Evolutionary conservation across 345 rosid species (phyloP).

Genomic region (Eucalyptus cloeziana): DNA sequence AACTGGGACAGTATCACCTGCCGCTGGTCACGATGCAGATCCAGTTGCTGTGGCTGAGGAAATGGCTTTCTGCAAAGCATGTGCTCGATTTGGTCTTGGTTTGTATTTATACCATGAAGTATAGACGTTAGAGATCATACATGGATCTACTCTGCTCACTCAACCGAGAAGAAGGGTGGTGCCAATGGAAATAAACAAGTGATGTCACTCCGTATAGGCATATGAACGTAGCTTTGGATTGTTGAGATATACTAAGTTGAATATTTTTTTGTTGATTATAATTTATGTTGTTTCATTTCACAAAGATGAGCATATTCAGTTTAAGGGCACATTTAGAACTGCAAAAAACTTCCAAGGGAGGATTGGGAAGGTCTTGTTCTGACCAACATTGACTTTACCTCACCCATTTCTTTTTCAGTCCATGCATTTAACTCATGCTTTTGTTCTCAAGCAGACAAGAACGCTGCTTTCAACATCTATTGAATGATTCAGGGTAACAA

Average conservation of each 20-base stretch:
- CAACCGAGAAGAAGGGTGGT: background rate
- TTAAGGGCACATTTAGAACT: background rate
- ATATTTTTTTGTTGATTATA: background rate
- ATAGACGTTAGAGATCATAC: conserved; percentile 2
- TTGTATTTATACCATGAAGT: conserved; percentile 77
- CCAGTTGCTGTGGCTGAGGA: conserved; percentile 92
- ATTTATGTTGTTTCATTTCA: background rate
- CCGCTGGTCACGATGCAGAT: conserved; percentile 34
- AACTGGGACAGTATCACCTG: conserved; percentile 60
- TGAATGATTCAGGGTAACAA: background rate
- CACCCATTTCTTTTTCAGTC: background rate
- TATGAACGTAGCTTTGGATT: background rate
- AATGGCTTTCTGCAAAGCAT: conserved; percentile 91
- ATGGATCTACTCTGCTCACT: background rate
- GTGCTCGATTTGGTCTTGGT: conserved; percentile 97
- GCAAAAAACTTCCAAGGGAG: background rate
- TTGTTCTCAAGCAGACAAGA: background rate
- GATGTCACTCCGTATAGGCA: background rate
- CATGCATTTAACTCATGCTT: background rate
- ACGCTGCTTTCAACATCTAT: background rate
- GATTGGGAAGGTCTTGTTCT: background rate
- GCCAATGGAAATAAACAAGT: background rate
- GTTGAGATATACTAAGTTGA: background rate
- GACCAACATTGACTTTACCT: background rate
- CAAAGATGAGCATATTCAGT: background rate